Base-by-base conservation (phyloP, 345 rosid species). In the Eucalyptus leucophloia region DNA sequence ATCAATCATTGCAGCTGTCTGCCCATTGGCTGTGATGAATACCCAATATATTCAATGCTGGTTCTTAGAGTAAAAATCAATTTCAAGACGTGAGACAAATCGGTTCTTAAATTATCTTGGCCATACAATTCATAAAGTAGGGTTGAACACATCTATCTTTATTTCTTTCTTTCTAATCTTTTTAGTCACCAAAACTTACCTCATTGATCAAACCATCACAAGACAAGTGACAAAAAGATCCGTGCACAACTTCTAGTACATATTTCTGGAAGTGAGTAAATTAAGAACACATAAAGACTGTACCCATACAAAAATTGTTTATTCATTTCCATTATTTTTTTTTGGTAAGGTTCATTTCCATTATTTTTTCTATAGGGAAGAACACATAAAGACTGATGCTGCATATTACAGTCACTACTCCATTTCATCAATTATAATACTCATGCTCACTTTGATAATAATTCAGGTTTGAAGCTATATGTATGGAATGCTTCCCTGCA, bases 1-100 rank as follows among this genome's bases (percentile, higher is more conserved):
- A 92, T 98, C 95, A 69, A 97, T 95, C 60, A 95, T 90, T 49
- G 92, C 87, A 62, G 96, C 94, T 62, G 89, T 88, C 90, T 91
- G 93, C 77, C 89, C 91, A 89, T 88, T 65, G 34, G 91, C 98
- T 95, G 94, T 17, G 58, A 91, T 89, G 86, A 90, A 90, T 32
- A 65, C 87, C 89, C 85, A 92, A 82, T 88, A 89, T 56, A 82
- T 89, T 89, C 88, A 87, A 88, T 60, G 77, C 72, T 11, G 88
- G 47, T 88, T 40, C 60, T 45, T 37, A 15, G 40, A 51, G 49
- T 86, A 13, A 60, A 13, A 86, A n/a, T 45, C 28, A 90, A 89
- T 47, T 34, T 2, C 23, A 49, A 88, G 19, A 47, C n/a, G 32
- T n/a, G 72, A 81, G 42, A 47, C 13, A 24, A 51, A 26, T 77